Evolutionary conservation across 352 stramenopile species (phyloP), one percentile per base, ranked within the genome.

Genomic region (Phytopythium delawarense): DNA sequence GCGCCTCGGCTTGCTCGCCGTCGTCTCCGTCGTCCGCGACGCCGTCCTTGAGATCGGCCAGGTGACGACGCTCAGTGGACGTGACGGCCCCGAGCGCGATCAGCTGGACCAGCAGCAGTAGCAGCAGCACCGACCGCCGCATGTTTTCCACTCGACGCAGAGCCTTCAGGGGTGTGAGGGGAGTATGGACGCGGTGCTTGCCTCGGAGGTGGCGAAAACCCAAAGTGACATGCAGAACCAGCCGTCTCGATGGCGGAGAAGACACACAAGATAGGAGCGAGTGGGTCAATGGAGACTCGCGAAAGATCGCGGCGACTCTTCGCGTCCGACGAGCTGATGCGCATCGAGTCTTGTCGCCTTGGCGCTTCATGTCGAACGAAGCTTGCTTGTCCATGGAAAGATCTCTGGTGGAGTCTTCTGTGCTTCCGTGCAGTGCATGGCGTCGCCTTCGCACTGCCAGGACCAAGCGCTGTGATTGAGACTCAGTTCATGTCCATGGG

Each of bases 221-320:
- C 39, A 20, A 45, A 45, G 39, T 45, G 39, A 18, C 13, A 15
- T 7, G 7, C 4, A 4, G 35, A 40, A 40, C 35, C 35, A 40
- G 13, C 9, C 35, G 35, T 40, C 13, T 40, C 35, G 9, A 40
- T 12, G 35, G 39, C 39, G 8, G 13, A 45, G 39, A 45, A 45
- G 39, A 9, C 1, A 3, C 13, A 1, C 8, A 45, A 45, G 39
- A 45, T 45, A 3, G 25, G 25, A 28, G 25, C 25, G 25, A 28
- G 25, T 2, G 25, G 25, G 25, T 28, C 25, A 28, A 45, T 45
- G 15, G 39, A 45, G 5, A 45, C 28, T 4, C 28, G 28, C 1
- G 12, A 54, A 54, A 54, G 48, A 54, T 54, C 48, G 48, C 48
- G 48, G 23, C 48, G 48, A 37, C 48, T 18, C n/a, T 54, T 54